A percentile compares a stretch with the other conserved stretches of the same genome.
These are phyloP conservation scores for Cyclaneusma minus DNA, from an alignment of 2,329 filamentous ascomycete genomes.

Conservation along the genomic window DNA sequence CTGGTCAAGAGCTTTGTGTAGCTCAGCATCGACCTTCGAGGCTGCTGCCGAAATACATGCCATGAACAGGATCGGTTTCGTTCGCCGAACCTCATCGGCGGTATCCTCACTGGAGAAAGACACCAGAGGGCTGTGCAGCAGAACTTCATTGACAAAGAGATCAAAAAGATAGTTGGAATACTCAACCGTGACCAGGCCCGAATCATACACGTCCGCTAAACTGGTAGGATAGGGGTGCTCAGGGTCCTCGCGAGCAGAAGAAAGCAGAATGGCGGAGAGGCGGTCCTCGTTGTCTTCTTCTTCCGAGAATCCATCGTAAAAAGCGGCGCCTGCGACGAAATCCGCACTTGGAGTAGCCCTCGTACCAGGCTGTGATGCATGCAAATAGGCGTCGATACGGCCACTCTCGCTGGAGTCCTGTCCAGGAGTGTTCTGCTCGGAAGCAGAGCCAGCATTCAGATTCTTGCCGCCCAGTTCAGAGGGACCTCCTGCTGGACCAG, in stretches of 20 bases:
- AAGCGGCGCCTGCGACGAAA: not conserved
- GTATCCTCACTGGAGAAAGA: conserved; percentile 36
- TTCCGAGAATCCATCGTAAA: conserved; percentile 1
- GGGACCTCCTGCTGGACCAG: not conserved
- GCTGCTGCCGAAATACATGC: conserved; percentile 50
- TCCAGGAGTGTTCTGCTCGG: not conserved
- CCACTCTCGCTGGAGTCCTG: not conserved
- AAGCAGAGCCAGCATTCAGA: not conserved
- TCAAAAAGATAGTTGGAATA: conserved; percentile 35
- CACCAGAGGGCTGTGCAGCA: conserved; percentile 41
- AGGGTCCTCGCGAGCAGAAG: not conserved
- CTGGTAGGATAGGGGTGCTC: no score
- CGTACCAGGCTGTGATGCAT: not conserved
- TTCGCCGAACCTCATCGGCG: conserved; percentile 33
- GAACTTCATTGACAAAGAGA: conserved; percentile 40
- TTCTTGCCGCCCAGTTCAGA: not conserved
- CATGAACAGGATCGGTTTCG: conserved; percentile 51
- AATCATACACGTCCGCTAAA: conserved; percentile 29
- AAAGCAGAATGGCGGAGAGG: no score
- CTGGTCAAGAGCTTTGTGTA: conserved; percentile 25
- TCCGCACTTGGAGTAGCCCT: not conserved
- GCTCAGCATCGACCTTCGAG: conserved; percentile 25
- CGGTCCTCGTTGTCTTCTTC: no score
- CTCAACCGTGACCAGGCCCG: conserved; percentile 38
- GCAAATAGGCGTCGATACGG: no score